These are phyloP conservation scores for Curvularia eragrostidis DNA, from an alignment of 2,329 filamentous ascomycete species.

Conservation along the genomic window DNA sequence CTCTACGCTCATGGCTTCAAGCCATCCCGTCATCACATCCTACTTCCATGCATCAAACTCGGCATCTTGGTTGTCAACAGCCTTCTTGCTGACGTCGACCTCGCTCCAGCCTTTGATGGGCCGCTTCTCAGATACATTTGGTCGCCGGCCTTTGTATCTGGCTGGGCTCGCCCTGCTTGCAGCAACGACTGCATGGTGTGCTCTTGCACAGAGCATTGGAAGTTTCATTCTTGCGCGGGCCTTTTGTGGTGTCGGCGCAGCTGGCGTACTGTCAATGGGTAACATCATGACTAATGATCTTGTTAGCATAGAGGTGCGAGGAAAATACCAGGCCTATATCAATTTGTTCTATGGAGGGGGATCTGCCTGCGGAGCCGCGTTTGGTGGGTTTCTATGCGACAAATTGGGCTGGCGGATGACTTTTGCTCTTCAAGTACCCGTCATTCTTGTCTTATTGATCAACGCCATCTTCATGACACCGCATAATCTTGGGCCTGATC, in stretches of 20 bases:
- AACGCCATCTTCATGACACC: conserved; percentile 55
- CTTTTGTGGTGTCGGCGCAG: conserved; percentile 74
- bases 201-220: conserved; percentile 69
- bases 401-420: conserved; percentile 76
- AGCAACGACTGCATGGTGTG: conserved; percentile 72
- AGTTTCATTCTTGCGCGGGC: conserved; percentile 74
- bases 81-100: conserved; percentile 78
- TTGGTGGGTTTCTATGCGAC: conserved; percentile 74
- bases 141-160: conserved; percentile 71
- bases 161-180: conserved; percentile 68
- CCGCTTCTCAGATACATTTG: conserved; percentile 75
- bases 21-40: conserved; percentile 80
- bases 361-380: conserved; percentile 65
- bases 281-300: conserved; percentile 76
- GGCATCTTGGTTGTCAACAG: conserved; percentile 82
- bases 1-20: conserved; percentile 80
- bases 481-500: conserved; percentile 54
- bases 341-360: conserved; percentile 66
- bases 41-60: conserved; percentile 79
- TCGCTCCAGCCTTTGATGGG: conserved; percentile 78
- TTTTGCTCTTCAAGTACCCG: conserved; percentile 62
- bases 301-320: conserved; percentile 75
- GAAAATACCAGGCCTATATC: conserved; percentile 74
- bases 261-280: conserved; percentile 71
- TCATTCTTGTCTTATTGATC: conserved; percentile 55